Conservation (phyloP, 176 grass and related monocot species). For the Coix lacrymajobi region DNA sequence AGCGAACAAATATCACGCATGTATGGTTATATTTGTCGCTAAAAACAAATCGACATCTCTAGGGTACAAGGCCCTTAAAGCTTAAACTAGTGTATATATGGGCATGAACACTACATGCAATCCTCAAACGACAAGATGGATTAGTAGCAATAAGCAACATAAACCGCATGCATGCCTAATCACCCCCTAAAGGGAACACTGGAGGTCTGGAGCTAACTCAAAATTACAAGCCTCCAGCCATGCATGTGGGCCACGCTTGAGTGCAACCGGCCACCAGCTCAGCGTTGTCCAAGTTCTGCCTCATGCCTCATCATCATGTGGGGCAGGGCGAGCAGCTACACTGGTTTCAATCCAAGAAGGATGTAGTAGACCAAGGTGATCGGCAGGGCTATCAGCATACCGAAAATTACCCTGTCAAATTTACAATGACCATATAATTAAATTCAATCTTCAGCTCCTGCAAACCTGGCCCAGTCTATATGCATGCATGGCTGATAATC, state of each 20-base stretch:
- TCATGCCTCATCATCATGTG: neutral
- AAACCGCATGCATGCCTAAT: constrained; percentile 15
- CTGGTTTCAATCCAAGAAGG: constrained; percentile 56
- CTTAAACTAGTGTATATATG: neutral
- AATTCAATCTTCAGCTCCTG: neutral
- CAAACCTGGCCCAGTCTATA: neutral
- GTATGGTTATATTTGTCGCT: neutral
- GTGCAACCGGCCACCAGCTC: neutral
- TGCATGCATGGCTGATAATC: neutral
- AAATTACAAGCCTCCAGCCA: constrained; percentile 26
- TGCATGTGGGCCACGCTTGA: neutral
- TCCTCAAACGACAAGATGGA: neutral
- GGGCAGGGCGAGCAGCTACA: neutral
- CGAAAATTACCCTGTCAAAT: constrained; percentile 81
- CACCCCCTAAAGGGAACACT: neutral
- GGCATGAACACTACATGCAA: neutral
- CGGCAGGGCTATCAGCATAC: constrained; percentile 87
- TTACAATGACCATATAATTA: neutral
- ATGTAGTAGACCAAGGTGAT: constrained; percentile 81
- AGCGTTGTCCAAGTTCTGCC: neutral
- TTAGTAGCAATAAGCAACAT: constrained; percentile 12
- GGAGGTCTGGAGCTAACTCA: neutral
- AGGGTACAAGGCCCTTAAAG: neutral
- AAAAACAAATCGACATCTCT: neutral
- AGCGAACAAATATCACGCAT: neutral